Evolutionary conservation across 768 basidiomycete genomes (phyloP).

Genomic region (Rhizopogon vinicolor): DNA sequence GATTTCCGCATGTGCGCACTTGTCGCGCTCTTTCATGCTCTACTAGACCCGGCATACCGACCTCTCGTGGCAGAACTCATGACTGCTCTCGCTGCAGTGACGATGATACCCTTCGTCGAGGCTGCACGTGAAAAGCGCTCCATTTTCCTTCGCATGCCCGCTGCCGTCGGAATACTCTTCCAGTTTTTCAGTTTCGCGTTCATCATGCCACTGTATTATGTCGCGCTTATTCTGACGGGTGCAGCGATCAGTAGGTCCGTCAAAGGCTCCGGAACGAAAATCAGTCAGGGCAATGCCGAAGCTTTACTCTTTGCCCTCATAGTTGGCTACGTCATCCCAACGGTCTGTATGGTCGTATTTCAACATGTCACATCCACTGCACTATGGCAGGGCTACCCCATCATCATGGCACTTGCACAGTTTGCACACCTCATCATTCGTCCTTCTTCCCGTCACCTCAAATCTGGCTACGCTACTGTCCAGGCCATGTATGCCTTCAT

Average conservation of each 20-base stretch:
- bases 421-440: conserved; percentile 36
- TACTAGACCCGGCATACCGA: conserved; percentile 11
- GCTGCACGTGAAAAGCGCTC: conserved; percentile 34
- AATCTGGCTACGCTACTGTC: conserved; percentile 19
- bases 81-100: conserved; percentile 6
- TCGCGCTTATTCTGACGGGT: conserved; percentile 38
- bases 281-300: conserved; percentile 46
- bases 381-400: conserved; percentile 51
- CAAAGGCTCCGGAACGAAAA: conserved; percentile 14
- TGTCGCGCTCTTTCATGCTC: conserved; percentile 42
- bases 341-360: conserved; percentile 38
- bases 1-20: conserved; percentile 40
- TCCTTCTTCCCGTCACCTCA: conserved; percentile 10
- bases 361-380: conserved; percentile 41
- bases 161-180: conserved; percentile 34
- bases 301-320: conserved; percentile 47
- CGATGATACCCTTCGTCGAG: conserved; percentile 43
- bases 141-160: conserved; percentile 34
- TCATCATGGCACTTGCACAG: conserved; percentile 39
- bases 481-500: conserved; percentile 10
- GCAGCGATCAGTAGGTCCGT: conserved; percentile 10
- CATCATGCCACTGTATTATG: conserved; percentile 44
- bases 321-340: conserved; percentile 42
- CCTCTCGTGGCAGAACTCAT: conserved; percentile 14
- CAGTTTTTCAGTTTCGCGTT: conserved; percentile 41